phyloP scores from a whole-genome alignment of 345 rosid genomes.

The Pseudoturritis turrita region DNA sequence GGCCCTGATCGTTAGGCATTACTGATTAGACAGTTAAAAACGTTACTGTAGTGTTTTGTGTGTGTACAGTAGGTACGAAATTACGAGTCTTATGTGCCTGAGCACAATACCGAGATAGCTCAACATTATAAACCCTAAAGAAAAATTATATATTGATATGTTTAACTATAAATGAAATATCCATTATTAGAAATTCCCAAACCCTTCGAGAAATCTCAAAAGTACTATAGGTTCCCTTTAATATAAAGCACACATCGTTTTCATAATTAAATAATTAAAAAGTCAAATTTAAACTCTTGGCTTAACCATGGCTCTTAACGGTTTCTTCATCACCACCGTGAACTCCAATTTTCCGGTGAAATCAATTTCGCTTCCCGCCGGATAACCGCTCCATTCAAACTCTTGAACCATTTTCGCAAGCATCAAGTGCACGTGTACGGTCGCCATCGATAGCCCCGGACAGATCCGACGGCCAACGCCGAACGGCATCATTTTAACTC shows the following conservation, averaged over 20 bases:
- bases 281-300: slow-evolving; percentile 40
- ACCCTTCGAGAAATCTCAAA: background rate
- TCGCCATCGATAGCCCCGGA: slow-evolving; percentile 74
- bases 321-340: slow-evolving; percentile 74
- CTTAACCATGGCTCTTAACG: slow-evolving; percentile 59
- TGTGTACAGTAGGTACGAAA: no score
- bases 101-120: background rate
- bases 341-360: slow-evolving; percentile 69
- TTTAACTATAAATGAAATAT: slow-evolving; percentile 5
- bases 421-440: slow-evolving; percentile 71
- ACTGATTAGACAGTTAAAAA: no score
- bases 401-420: slow-evolving; percentile 87
- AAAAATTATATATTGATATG: background rate
- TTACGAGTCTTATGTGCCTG: background rate
- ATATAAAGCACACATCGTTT: slow-evolving; percentile 11
- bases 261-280: background rate
- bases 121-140: background rate
- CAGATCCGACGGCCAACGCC: slow-evolving; percentile 89
- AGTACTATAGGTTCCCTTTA: background rate
- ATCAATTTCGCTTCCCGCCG: slow-evolving; percentile 45
- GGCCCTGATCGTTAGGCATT: no score
- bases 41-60: no score
- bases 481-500: slow-evolving; percentile 73
- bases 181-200: slow-evolving; percentile 11
- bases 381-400: slow-evolving; percentile 71